Percentiles rank a stretch among this genome's conserved stretches.
These are phyloP conservation scores for Biscutella auriculata DNA, from an alignment of 441 rosid genomes.

Conservation along the genomic window DNA sequence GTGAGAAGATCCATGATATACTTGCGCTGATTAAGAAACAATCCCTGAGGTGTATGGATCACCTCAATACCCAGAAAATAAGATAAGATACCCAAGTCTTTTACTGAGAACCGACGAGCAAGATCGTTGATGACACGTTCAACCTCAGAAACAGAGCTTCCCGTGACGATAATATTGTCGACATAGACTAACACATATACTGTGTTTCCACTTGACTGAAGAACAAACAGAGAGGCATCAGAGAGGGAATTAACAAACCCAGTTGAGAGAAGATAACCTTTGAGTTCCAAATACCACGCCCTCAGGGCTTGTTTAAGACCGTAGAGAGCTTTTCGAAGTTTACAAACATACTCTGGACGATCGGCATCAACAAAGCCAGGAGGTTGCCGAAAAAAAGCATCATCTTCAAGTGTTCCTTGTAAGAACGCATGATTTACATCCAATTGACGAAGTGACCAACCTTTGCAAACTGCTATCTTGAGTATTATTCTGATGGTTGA, in stretches of 20 bases:
- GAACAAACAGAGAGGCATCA: background rate
- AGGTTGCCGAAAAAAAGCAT: too few relatives aligned
- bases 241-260: background rate
- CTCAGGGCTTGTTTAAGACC: background rate
- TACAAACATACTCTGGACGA: too few relatives aligned
- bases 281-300: background rate
- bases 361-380: too few relatives aligned
- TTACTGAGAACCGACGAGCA: background rate
- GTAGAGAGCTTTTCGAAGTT: background rate
- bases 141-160: too few relatives aligned
- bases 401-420: too few relatives aligned
- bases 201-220: background rate
- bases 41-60: background rate
- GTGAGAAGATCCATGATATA: background rate
- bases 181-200: too few relatives aligned
- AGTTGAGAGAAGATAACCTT: background rate
- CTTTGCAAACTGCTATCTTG: too few relatives aligned
- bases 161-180: background rate
- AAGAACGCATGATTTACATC: too few relatives aligned
- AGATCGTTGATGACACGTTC: too few relatives aligned
- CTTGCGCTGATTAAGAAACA: background rate
- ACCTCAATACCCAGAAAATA: background rate
- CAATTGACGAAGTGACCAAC: too few relatives aligned
- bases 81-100: background rate
- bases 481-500: too few relatives aligned